Percentiles rank a stretch among this genome's conserved stretches.
Conservation (phyloP, 805 yeast genomes). For the Kockiozyma suomiensis region DNA sequence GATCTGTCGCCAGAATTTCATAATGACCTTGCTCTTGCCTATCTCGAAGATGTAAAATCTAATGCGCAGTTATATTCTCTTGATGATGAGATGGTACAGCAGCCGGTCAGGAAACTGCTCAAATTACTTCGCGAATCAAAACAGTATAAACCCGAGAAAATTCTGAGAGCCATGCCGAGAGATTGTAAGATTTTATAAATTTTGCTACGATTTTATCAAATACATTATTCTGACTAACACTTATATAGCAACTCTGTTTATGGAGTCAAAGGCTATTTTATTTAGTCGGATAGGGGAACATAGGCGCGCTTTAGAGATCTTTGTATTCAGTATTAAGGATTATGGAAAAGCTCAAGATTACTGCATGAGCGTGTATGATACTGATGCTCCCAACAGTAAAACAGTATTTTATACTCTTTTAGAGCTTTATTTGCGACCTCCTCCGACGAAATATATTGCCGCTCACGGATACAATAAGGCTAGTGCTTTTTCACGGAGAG, state of each 20-base stretch:
- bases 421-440: constrained; percentile 44
- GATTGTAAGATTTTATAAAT: constrained; percentile 28
- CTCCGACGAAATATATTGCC: not conserved
- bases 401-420: constrained; percentile 53
- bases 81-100: constrained; percentile 28
- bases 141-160: constrained; percentile 47
- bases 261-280: constrained; percentile 58
- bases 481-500: constrained; percentile 3
- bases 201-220: not conserved
- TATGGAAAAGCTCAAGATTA: constrained; percentile 61
- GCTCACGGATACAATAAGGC: not conserved
- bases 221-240: not conserved
- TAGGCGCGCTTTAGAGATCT: constrained; percentile 61
- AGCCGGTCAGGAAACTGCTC: constrained; percentile 41
- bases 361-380: constrained; percentile 54
- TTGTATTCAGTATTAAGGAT: constrained; percentile 60
- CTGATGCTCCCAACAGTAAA: constrained; percentile 47
- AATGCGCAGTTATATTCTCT: constrained; percentile 29
- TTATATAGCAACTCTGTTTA: constrained; percentile 13
- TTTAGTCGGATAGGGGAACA: constrained; percentile 63
- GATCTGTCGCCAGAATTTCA: constrained; percentile 48
- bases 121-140: constrained; percentile 44
- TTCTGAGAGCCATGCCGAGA: constrained; percentile 41
- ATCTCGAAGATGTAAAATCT: constrained; percentile 43
- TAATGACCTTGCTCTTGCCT: constrained; percentile 51